Evolutionary conservation across 768 basidiomycete species (phyloP), one percentile per base, ranked within the genome.

Genomic region (Amanita molliuscula): DNA sequence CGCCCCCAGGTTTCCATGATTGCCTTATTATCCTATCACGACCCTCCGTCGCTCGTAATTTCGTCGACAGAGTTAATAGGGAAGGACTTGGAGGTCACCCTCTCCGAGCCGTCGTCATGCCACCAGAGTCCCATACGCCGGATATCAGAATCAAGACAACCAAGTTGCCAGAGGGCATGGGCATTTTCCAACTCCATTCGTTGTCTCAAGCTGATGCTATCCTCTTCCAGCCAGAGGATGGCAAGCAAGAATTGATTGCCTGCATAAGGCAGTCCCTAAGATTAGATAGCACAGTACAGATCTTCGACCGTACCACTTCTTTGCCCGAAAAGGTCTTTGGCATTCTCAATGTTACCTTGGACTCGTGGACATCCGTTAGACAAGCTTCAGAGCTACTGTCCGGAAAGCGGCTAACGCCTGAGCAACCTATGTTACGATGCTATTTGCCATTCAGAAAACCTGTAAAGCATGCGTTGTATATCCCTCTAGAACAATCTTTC

Each of bases 381-480:
- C 48, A 37, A 18, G 48, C 48, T 33, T 33, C 18, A 18, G 48
- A 38, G 36, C 28, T 31, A n/a, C 48, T 48, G 18, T 40, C 38
- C 3, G 48, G 48, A 33, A 15, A 18, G 31, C 40, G 28, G 31
- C 8, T 41, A 6, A 38, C 41, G 37, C 48, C 48, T 10, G 38
- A 48, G 15, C 18, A 40, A 40, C 48, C 48, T 38, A 21, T 34
- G 0, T 6, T 48, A 15, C 48, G 48, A 29, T 48, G 48, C 31
- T 41, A 48, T 20, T 26, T 48, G 36, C 48, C 48, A 8, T 48
- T 48, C 18, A 33, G 15, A 7, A 48, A 33, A 28, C 38, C 48
- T 29, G 13, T 48, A 11, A 25, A 18, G 23, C 10, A 29, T 25
- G 48, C 48, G 9, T 18, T 37, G 21, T 48, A 48, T 41, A 42